Evolutionary conservation across 2,329 filamentous ascomycete species (phyloP), one percentile per base, ranked within the genome.

Genomic region (Hortaea sp.): DNA sequence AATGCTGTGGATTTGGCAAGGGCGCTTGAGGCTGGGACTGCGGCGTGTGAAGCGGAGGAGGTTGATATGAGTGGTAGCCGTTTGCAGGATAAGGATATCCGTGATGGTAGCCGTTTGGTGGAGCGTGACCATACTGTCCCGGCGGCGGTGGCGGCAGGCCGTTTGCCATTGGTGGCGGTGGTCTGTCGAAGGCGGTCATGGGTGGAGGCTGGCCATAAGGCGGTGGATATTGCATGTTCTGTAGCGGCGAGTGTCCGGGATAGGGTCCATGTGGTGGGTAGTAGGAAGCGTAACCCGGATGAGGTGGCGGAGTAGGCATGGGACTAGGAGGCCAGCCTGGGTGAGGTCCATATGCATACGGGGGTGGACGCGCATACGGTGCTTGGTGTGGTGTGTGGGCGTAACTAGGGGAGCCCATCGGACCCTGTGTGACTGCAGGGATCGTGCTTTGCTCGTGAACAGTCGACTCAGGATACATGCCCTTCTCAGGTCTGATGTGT

Each of bases 391-490:
- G 71, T 42, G 72, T 65, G 29, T 75, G 69, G 5, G 73, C 67
- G 60, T 78, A 80, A 11, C 75, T 72, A 7, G 76, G 77, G 20
- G 72, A 72, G 30, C 71, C 67, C 76, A 82, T 81, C 5, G 79
- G 88, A 0, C 84, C 78, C 54, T 88, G 79, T 9, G 88, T 90
- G 35, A 94, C 78, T 2, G 86, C 82, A 9, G 89, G 87, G 10
- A 88, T 81, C 48, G 83, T 84, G 63, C 84, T 84, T 51, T 82
- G 76, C 60, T 95, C 90, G 61, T 88, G 87, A 56, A 95, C 81
- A 40, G 88, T 94, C 1, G 90, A 94, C 66, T 98, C 92, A 0
- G 92, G 92, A 64, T 98, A 98, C 79, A 97, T 88, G 62, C 89
- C 90, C 73, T 95, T 95, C 40, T 83, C 77, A 0, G 90, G 90